Evolutionary conservation across 1,284 basidiomycete species (phyloP), one percentile per base, ranked within the genome.

Genomic region (Tilletia walkeri): DNA sequence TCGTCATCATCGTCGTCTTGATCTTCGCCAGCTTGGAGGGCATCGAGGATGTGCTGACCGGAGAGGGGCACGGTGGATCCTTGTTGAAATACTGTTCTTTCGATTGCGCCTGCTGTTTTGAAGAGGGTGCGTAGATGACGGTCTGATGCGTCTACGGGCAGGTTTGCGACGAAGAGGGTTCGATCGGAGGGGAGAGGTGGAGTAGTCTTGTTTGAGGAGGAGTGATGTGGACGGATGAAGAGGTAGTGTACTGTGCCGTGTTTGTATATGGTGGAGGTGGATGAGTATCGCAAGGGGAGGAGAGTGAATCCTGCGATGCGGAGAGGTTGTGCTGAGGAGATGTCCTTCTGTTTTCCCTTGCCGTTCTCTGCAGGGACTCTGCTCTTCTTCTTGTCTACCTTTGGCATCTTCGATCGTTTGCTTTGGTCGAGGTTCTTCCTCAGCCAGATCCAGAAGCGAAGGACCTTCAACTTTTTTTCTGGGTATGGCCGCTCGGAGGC

Each of bases 151-250:
- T 83, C 81, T 36, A 68, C 50, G 10, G 81, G 81, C 54, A 83
- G 47, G 65, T 83, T 83, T 7, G 78, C 81, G 14, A 81, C 47
- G 49, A 83, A 83, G 24, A 83, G 68, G 34, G 82, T 83, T 7
- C 82, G 68, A 48, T 78, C 73, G 50, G 54, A 30, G 65, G 65
- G 75, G 69, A 73, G 63, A 3, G n/a, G 12, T 12, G 47, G 20
- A 5, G 66, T 53, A 1, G 45, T 16, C 6, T 30, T 34, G 16
- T 56, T 30, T 48, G n/a, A 20, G 24, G 39, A 39, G 24, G 63
- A 34, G 14, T 56, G 38, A 47, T 78, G 73, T 4, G 41, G 6
- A 2, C 75, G 70, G 20, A 76, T 47, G 59, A 76, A 78, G 68
- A 76, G 69, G 54, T 68, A 70, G 63, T 78, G 76, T 6, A 66